Evolutionary conservation across 441 rosid genomes (phyloP).

Genomic region (Jatropha podagrica): DNA sequence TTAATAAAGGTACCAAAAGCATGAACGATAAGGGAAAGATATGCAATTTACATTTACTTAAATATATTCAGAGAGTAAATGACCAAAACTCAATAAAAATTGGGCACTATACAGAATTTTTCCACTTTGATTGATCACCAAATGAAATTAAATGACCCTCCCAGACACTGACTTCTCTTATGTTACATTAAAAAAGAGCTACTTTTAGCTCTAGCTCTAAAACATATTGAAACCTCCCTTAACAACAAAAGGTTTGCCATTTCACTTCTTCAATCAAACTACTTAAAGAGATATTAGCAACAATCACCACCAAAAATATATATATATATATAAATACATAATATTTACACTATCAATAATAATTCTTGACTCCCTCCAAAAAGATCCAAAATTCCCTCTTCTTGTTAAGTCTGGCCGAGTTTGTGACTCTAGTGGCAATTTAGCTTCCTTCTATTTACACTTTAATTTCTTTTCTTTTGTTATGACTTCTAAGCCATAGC

Average conservation of each 20-base stretch:
- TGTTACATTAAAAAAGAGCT: conserved; percentile 34
- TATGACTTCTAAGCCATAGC: conserved; percentile 75
- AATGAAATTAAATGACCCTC: conserved; percentile 24
- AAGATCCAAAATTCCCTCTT: conserved; percentile 31
- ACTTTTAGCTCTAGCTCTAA: conserved; percentile 28
- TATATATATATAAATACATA: not conserved
- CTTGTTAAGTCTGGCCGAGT: conserved; percentile 31
- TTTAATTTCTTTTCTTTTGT: conserved; percentile 15
- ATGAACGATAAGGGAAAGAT: too few relatives aligned
- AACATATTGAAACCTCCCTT: conserved; percentile 21
- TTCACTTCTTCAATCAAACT: conserved; percentile 24
- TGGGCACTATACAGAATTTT: conserved; percentile 33
- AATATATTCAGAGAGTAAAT: conserved; percentile 33
- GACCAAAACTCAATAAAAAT: conserved; percentile 34
- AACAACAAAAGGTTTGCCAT: conserved; percentile 23
- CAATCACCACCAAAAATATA: conserved; percentile 22
- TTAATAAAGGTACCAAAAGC: too few relatives aligned
- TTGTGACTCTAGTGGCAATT: conserved; percentile 26
- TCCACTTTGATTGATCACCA: conserved; percentile 24
- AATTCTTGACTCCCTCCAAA: conserved; percentile 30
- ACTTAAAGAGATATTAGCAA: conserved; percentile 35
- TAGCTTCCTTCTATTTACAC: conserved; percentile 61
- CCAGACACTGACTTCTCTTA: conserved; percentile 18
- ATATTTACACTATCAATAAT: conserved; percentile 32
- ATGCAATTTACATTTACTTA: conserved; percentile 16